Conservation (phyloP, 2,329 filamentous ascomycete species). For the Colletotrichum camelliae region DNA sequence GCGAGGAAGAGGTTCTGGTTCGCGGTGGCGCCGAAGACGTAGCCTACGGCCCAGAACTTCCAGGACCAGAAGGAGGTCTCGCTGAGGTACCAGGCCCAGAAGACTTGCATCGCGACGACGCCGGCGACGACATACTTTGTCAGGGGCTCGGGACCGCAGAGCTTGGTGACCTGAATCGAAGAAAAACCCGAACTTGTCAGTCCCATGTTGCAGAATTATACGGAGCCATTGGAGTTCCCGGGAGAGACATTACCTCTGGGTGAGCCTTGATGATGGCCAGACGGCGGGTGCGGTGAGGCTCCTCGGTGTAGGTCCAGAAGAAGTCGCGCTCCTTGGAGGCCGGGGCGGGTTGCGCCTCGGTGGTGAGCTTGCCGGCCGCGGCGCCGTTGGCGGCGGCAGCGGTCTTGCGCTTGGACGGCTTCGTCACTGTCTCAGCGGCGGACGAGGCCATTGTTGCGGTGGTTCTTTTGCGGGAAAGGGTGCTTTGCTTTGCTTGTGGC, state of each 20-base stretch:
- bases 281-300: slow-evolving; percentile 89
- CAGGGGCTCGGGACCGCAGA: slow-evolving; percentile 93
- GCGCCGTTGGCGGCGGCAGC: slow-evolving; percentile 23
- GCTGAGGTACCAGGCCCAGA: slow-evolving; percentile 77
- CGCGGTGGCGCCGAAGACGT: slow-evolving; percentile 89
- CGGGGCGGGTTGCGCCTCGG: slow-evolving; percentile 38
- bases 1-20: slow-evolving; percentile 99
- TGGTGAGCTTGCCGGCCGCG: slow-evolving; percentile 25
- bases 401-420: slow-evolving; percentile 30
- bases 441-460: slow-evolving; percentile 30
- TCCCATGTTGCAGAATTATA: not conserved
- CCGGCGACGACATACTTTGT: slow-evolving; percentile 90
- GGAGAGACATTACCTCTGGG: slow-evolving; percentile 71
- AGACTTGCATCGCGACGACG: slow-evolving; percentile 83
- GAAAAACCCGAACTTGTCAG: not conserved
- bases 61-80: slow-evolving; percentile 81
- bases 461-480: not conserved
- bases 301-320: slow-evolving; percentile 99
- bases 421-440: slow-evolving; percentile 38
- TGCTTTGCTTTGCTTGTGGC: not conserved
- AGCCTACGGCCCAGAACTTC: slow-evolving; percentile 85
- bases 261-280: slow-evolving; percentile 98
- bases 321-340: slow-evolving; percentile 67
- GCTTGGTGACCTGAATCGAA: slow-evolving; percentile 79
- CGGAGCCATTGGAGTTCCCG: not conserved